Conservation (phyloP, 495 filamentous ascomycete genomes). For the Penicillium cosmopolitanum region DNA sequence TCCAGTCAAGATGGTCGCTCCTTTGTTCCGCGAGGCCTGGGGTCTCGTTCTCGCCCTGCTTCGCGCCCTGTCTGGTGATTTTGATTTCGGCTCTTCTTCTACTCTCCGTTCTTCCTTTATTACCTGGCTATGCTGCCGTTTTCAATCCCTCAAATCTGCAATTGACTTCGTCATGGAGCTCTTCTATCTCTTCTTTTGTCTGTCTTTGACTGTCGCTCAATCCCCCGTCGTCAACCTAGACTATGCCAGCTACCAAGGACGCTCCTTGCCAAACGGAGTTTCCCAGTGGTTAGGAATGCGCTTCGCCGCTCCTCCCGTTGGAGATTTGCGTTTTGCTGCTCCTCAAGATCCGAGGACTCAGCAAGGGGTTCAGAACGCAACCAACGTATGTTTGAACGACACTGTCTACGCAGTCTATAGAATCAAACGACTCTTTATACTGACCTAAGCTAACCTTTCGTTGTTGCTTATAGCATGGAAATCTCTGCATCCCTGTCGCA, state of each 20-base stretch:
- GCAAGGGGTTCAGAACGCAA: slow-evolving; percentile 47
- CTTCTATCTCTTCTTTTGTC: slow-evolving; percentile 22
- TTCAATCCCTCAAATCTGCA: slow-evolving; percentile 4
- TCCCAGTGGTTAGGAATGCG: slow-evolving; percentile 69
- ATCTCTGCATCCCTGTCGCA: slow-evolving; percentile 56
- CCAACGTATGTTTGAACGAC: slow-evolving; percentile 33
- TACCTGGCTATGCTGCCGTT: slow-evolving; percentile 11
- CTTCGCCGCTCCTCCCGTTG: slow-evolving; percentile 63
- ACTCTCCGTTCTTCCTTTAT: slow-evolving; percentile 8
- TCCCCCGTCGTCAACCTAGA: slow-evolving; percentile 44
- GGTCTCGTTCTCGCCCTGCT: neutral
- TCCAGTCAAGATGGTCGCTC: slow-evolving; percentile 1
- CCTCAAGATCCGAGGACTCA: slow-evolving; percentile 56
- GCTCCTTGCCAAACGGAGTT: slow-evolving; percentile 46
- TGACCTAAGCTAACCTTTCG: neutral
- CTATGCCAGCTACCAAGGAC: slow-evolving; percentile 47
- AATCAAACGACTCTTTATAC: slow-evolving; percentile 5
- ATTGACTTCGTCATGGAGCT: slow-evolving; percentile 16
- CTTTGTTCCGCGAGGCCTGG: neutral
- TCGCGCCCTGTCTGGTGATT: neutral
- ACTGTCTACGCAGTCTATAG: neutral
- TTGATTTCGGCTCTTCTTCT: slow-evolving; percentile 13
- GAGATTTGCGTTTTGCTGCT: slow-evolving; percentile 60
- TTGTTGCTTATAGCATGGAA: slow-evolving; percentile 39
- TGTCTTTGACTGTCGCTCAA: slow-evolving; percentile 24